A percentile compares a stretch with the other conserved stretches of the same genome.
These are phyloP conservation scores for Pseudogymnoascus sp. DNA, from an alignment of 2,329 filamentous ascomycete species.

Conservation along the genomic window DNA sequence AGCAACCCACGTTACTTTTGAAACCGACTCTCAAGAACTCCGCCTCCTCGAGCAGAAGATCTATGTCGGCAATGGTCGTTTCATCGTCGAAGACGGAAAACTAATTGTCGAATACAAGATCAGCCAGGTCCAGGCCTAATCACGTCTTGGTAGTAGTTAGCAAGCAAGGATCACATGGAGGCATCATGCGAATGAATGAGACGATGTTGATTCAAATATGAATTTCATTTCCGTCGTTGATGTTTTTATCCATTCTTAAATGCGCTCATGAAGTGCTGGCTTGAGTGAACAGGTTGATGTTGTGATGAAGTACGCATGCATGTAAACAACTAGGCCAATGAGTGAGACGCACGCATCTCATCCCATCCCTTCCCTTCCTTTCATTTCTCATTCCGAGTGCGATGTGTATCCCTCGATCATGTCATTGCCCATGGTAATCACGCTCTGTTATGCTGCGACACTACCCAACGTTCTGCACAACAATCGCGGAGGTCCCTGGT, in stretches of 20 bases:
- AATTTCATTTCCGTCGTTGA: conserved; percentile 8
- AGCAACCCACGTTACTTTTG: conserved; percentile 34
- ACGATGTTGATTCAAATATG: conserved; percentile 5
- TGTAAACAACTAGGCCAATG: conserved; percentile 3
- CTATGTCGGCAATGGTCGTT: conserved; percentile 37
- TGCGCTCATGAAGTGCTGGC: conserved; percentile 8
- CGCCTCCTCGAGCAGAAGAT: conserved; percentile 33
- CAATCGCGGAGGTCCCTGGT: neutral
- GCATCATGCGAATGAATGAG: neutral
- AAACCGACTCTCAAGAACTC: conserved; percentile 32
- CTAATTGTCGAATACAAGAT: conserved; percentile 38
- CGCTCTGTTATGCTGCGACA: conserved; percentile 4
- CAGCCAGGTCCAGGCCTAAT: conserved; percentile 26
- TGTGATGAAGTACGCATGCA: conserved; percentile 8
- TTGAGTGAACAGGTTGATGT: conserved; percentile 2
- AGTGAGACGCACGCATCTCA: conserved; percentile 2
- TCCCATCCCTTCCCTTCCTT: neutral
- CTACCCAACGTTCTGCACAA: neutral
- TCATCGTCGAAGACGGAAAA: conserved; percentile 31
- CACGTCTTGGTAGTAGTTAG: neutral
- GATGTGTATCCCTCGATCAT: conserved; percentile 5
- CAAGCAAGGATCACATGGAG: neutral
- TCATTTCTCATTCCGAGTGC: conserved; percentile 9
- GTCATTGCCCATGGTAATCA: neutral
- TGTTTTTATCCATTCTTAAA: conserved; percentile 8